phyloP scores from a whole-genome alignment of 2,329 filamentous ascomycete species.

The Penicillium thymicola region DNA sequence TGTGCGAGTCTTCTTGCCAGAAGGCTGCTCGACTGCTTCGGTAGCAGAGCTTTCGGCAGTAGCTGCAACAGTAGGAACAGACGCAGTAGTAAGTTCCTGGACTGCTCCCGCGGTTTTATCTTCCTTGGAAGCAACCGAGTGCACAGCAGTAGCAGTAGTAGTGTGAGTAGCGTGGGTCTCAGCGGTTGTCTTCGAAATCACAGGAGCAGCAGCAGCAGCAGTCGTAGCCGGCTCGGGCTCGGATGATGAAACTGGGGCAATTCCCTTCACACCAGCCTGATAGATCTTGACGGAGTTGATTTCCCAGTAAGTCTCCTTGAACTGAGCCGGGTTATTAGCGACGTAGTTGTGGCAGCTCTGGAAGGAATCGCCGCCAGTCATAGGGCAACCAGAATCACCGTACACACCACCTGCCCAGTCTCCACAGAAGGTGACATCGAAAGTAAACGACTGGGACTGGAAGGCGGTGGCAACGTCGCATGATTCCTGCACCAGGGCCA shows the following conservation, averaged over 20 bases:
- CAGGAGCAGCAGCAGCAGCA: background rate
- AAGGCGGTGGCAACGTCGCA: conserved; percentile 44
- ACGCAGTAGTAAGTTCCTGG: background rate
- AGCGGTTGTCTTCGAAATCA: background rate
- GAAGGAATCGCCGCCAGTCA: conserved; percentile 62
- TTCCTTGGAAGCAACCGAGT: background rate
- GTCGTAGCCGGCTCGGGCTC: background rate
- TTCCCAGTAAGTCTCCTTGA: conserved; percentile 72
- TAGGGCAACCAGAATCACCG: conserved; percentile 50
- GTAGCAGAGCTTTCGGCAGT: background rate
- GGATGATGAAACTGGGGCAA: conserved; percentile 4
- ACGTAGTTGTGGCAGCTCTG: conserved; percentile 69
- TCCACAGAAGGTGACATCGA: conserved; percentile 55
- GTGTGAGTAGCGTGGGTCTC: background rate
- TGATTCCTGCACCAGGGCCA: conserved; percentile 43
- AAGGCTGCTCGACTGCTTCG: background rate
- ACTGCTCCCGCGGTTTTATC: background rate
- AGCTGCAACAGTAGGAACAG: background rate
- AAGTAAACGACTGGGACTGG: conserved; percentile 42
- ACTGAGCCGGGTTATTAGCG: conserved; percentile 63
- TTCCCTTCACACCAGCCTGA: conserved; percentile 23
- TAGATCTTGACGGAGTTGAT: conserved; percentile 72
- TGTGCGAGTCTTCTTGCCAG: conserved; percentile 3
- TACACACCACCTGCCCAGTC: conserved; percentile 53
- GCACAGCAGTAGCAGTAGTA: background rate